Evolutionary conservation across 139 green algal genomes (phyloP).

Genomic region (Diplosphaera chodatii): DNA sequence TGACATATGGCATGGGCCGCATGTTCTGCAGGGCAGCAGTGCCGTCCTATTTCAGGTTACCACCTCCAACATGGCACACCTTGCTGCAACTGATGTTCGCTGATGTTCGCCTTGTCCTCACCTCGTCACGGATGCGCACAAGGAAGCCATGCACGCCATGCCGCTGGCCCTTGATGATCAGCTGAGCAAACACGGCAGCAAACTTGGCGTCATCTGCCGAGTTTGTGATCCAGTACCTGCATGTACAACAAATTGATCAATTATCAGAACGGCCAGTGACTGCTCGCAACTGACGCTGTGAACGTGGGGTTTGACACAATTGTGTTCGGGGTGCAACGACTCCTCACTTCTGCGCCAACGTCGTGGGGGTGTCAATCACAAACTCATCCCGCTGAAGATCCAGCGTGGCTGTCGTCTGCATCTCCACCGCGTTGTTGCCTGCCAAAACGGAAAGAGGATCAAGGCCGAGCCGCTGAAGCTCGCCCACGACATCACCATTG

Average conservation of each 20-base stretch:
- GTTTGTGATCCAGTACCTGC: slow-evolving; percentile 86
- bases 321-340: no score
- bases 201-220: slow-evolving; percentile 77
- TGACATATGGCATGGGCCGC: slow-evolving; percentile 18
- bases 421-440: slow-evolving; percentile 94
- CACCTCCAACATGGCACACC: no score
- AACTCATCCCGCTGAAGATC: slow-evolving; percentile 40
- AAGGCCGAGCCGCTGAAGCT: no score
- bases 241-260: no score
- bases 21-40: slow-evolving; percentile 8
- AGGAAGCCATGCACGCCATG: slow-evolving; percentile 89
- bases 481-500: no score
- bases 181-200: slow-evolving; percentile 82
- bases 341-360: slow-evolving; percentile 57
- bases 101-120: no score
- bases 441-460: no score
- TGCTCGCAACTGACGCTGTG: no score
- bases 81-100: no score
- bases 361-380: slow-evolving; percentile 67
- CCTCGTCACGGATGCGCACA: slow-evolving; percentile 68
- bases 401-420: slow-evolving; percentile 80
- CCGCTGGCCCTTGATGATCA: slow-evolving; percentile 47
- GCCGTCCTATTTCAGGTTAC: no score
- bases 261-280: no score
- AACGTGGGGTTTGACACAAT: no score